Percentiles rank a stretch among this genome's conserved stretches.
These are phyloP conservation scores for Cryoendolithus antarcticus DNA, from an alignment of 2,329 filamentous ascomycete species.

Conservation along the genomic window DNA sequence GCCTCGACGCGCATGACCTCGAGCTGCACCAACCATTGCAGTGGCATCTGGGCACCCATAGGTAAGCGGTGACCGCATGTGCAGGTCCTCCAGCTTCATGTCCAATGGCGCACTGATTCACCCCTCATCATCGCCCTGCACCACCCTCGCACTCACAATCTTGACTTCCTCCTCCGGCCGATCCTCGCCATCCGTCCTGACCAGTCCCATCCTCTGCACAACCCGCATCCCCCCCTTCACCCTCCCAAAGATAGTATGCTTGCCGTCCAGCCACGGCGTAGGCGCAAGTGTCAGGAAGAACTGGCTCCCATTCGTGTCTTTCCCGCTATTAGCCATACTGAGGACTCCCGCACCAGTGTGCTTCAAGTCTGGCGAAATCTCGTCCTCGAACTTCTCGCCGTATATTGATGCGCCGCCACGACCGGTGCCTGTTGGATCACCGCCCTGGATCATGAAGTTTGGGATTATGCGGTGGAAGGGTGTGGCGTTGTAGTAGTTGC, in stretches of 20 bases:
- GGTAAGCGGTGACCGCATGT: too few relatives aligned
- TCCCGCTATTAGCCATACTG: constrained; percentile 91
- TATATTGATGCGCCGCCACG: constrained; percentile 82
- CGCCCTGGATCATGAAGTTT: constrained; percentile 80
- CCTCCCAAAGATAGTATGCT: constrained; percentile 91
- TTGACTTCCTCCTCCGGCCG: constrained; percentile 69
- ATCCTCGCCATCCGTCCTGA: constrained; percentile 73
- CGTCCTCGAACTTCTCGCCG: constrained; percentile 87
- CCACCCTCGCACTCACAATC: constrained; percentile 59
- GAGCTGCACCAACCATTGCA: too few relatives aligned
- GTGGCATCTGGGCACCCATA: too few relatives aligned
- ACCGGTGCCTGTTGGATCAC: constrained; percentile 88
- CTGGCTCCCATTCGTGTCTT: constrained; percentile 86
- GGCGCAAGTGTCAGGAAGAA: constrained; percentile 94
- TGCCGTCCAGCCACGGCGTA: constrained; percentile 91
- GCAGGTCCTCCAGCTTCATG: too few relatives aligned
- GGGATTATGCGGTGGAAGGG: constrained; percentile 91
- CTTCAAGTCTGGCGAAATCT: constrained; percentile 65
- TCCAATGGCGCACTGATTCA: neutral
- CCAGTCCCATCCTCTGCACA: constrained; percentile 78
- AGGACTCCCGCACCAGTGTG: constrained; percentile 91
- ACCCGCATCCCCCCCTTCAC: constrained; percentile 73
- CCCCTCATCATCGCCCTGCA: constrained; percentile 43
- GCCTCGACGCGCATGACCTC: too few relatives aligned
- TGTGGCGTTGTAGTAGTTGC: constrained; percentile 78